Conservation (phyloP, 2,329 filamentous ascomycete genomes). For the Salinomyces thailandicus region DNA sequence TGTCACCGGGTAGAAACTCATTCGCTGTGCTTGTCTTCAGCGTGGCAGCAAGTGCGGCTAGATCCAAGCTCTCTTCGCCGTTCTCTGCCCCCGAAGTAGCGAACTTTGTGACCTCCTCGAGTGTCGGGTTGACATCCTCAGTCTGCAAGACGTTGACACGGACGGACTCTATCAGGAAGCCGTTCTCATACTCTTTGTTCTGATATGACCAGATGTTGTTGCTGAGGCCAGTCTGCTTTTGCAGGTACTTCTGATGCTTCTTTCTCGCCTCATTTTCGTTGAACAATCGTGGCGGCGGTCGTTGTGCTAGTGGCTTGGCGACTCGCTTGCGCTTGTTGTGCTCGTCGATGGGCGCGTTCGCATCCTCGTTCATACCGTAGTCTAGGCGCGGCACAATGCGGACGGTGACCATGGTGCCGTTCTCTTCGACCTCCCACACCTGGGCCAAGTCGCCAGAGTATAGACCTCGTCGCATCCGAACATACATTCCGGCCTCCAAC, state of each 20-base stretch:
- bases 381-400: slow-evolving; percentile 83
- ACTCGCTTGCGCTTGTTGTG: slow-evolving; percentile 68
- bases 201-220: slow-evolving; percentile 73
- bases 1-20: slow-evolving; percentile 81
- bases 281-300: slow-evolving; percentile 82
- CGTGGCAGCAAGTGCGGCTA: slow-evolving; percentile 81
- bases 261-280: slow-evolving; percentile 89
- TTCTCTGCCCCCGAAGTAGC: slow-evolving; percentile 70
- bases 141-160: slow-evolving; percentile 78
- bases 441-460: slow-evolving; percentile 86
- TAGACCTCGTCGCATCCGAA: slow-evolving; percentile 65
- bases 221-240: slow-evolving; percentile 36
- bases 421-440: slow-evolving; percentile 84
- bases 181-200: slow-evolving; percentile 81
- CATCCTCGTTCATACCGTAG: slow-evolving; percentile 80
- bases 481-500: slow-evolving; percentile 80
- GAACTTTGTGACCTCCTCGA: slow-evolving; percentile 95
- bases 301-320: slow-evolving; percentile 39
- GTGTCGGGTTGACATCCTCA: slow-evolving; percentile 80
- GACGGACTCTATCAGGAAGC: slow-evolving; percentile 87
- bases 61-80: slow-evolving; percentile 84
- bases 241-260: slow-evolving; percentile 58
- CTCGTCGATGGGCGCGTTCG: slow-evolving; percentile 35
- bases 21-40: slow-evolving; percentile 74
- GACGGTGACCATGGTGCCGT: slow-evolving; percentile 78